Evolutionary conservation across 2,329 filamentous ascomycete genomes (phyloP), one percentile per base, ranked within the genome.

Genomic region (Fusarium sp.): DNA sequence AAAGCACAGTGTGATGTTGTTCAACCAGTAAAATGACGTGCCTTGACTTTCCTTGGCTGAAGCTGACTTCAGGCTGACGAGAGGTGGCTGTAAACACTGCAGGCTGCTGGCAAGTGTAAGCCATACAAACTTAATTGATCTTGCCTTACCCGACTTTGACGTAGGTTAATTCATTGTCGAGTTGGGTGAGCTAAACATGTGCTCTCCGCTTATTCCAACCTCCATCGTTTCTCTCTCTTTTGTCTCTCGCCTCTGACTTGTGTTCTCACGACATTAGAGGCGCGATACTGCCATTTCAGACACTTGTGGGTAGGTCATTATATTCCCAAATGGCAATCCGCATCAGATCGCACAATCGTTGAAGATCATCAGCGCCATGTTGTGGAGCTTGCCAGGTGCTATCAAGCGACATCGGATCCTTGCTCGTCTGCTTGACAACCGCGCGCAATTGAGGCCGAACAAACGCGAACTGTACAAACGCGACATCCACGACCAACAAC

Each of bases 61-160:
- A 69, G 56, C 54, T 66, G 65, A 68, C 65, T 66, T 68, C 56
- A 66, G 39, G 56, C 65, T 68, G 65, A 69, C 65, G 65, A 68
- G 66, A 55, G 42, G 65, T 66, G 65, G 65, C 56, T 62, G 48
- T 23, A 32, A 32, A 30, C 34, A 48, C 28, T 23, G 34, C 40
- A 28, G 24, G 48, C 56, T 32, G 52, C 26, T 38, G 34, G 40
- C 51, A 56, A 56, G 39, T n/a, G 39, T 40, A 55, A 57, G 39
- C 44, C 47, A 48, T 59, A 32, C 21, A 50, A 69, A 62, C 48
- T 66, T 56, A 68, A 52, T 55, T 23, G 26, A 23, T 30, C 19
- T 50, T 46, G 45, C 15, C 34, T 43, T 28, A 42, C 21, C 40
- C 49, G 42, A 36, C 50, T 17, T 47, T 64, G 49, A 24, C 11